A percentile compares a stretch with the other conserved stretches of the same genome.
Conservation (phyloP, 805 yeast genomes). For the Wickerhamiella brachini region DNA sequence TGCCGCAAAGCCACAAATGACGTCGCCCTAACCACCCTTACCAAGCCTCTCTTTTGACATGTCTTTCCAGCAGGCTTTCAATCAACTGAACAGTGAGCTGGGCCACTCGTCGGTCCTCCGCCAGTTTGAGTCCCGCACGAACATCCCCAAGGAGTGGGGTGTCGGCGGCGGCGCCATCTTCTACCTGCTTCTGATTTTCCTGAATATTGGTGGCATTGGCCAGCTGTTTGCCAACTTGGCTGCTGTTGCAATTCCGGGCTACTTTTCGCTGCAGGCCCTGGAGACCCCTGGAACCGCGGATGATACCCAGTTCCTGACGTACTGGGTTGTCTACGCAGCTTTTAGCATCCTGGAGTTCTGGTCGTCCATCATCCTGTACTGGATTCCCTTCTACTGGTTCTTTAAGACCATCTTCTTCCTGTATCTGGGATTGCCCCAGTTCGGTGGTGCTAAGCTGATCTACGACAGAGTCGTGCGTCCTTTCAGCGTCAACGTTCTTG, state of each 20-base stretch:
- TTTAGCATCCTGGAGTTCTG: constrained; percentile 89
- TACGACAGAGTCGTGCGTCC: constrained; percentile 60
- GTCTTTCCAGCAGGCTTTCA: constrained; percentile 1
- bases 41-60: not conserved
- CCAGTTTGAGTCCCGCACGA: constrained; percentile 23
- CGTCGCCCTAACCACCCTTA: not conserved
- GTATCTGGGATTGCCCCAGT: constrained; percentile 76
- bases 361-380: constrained; percentile 82
- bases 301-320: constrained; percentile 79
- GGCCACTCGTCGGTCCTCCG: constrained; percentile 22
- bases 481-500: constrained; percentile 26
- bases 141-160: constrained; percentile 71
- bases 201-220: constrained; percentile 91
- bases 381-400: constrained; percentile 95
- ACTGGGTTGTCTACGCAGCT: constrained; percentile 97
- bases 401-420: constrained; percentile 79
- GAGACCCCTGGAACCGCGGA: constrained; percentile 55
- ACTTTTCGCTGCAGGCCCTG: constrained; percentile 72
- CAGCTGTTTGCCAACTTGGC: constrained; percentile 86
- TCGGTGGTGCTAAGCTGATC: constrained; percentile 71
- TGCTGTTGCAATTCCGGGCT: constrained; percentile 83
- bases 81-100: constrained; percentile 20
- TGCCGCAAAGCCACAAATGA: not conserved
- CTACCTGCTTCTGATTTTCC: constrained; percentile 66
- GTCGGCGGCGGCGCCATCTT: constrained; percentile 48